These are phyloP conservation scores for Fonsecaea monophora DNA, from an alignment of 2,329 filamentous ascomycete species.

Conservation along the genomic window DNA sequence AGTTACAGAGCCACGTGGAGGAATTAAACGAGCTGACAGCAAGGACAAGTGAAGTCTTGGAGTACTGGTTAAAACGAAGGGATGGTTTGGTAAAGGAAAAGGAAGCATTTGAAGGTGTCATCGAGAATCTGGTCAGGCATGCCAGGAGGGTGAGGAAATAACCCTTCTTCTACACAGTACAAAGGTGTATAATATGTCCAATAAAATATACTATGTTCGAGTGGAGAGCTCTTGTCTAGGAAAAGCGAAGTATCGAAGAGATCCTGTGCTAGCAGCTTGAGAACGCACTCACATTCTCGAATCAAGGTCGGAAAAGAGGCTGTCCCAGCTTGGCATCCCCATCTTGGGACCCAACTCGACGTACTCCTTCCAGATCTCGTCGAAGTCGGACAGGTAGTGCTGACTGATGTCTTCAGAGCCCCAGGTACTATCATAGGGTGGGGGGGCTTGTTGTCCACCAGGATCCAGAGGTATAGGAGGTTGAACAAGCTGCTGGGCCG, in stretches of 20 bases:
- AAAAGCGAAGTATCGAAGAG: not conserved
- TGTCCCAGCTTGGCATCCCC: conserved; percentile 36
- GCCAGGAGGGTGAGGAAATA: conserved; percentile 79
- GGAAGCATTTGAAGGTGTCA: conserved; percentile 93
- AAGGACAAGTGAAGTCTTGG: conserved; percentile 77
- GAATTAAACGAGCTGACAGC: conserved; percentile 72
- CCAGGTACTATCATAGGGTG: not conserved
- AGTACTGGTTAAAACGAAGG: conserved; percentile 85
- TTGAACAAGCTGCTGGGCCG: not conserved
- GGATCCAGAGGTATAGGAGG: not conserved
- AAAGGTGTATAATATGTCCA: not conserved
- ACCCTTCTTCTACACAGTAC: not conserved
- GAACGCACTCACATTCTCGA: conserved; percentile 11
- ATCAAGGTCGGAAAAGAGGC: conserved; percentile 38
- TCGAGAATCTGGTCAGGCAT: conserved; percentile 94
- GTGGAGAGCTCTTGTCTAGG: not conserved
- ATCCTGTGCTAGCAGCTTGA: not conserved
- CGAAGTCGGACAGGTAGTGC: conserved; percentile 33
- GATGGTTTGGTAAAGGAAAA: conserved; percentile 89
- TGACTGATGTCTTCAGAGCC: conserved; percentile 21
- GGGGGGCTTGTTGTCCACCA: not conserved
- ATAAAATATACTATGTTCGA: conserved; percentile 2
- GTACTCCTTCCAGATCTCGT: conserved; percentile 37
- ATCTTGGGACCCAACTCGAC: conserved; percentile 33
- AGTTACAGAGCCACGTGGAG: conserved; percentile 74